A percentile compares a stretch with the other conserved stretches of the same genome.
phyloP scores from a whole-genome alignment of 306 rosid species.

The Prunus persica region Prunus_persica_NCBIv2 NC_034010.1:2112001-2112500 shows the following conservation, averaged over 20 bases:
- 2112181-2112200: neutral
- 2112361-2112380: neutral
- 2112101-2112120: conserved; percentile 22
- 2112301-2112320: neutral
- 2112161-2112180: neutral
- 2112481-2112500: conserved; percentile 12
- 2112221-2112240: neutral
- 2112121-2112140: neutral
- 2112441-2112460: neutral
- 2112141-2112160: neutral
- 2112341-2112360: neutral
- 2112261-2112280: neutral
- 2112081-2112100: conserved; percentile 29
- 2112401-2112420: neutral
- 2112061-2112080: conserved; percentile 22
- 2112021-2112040: conserved; percentile 24
- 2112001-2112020: conserved; percentile 9
- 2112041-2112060: conserved; percentile 20
- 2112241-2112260: neutral
- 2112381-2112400: neutral
- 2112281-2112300: neutral
- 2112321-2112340: neutral
- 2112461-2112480: neutral
- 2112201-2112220: neutral
- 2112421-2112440: neutral